Conservation (phyloP, 805 yeast genomes). For the Cyberlindnera galapagoensis region DNA sequence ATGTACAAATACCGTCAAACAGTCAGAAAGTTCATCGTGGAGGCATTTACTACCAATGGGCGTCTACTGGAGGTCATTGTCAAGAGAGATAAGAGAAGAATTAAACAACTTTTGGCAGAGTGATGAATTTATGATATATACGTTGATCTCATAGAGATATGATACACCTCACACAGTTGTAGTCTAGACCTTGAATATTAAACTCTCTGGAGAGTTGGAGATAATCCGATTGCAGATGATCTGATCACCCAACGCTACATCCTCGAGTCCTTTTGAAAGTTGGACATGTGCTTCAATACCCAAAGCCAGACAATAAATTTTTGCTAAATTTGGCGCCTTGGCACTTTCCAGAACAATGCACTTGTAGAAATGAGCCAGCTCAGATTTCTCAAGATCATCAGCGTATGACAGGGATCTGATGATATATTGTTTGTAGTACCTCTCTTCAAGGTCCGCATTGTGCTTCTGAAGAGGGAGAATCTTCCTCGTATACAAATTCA, state of each 20-base stretch:
- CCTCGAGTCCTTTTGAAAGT: conserved; percentile 3
- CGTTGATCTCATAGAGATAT: background rate
- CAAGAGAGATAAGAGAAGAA: conserved; percentile 35
- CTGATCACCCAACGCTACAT: conserved; percentile 12
- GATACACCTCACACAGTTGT: no score
- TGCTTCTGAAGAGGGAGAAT: conserved; percentile 7
- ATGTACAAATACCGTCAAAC: conserved; percentile 55
- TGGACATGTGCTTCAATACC: conserved; percentile 7
- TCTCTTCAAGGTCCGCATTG: background rate
- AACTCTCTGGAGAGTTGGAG: no score
- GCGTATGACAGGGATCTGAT: background rate
- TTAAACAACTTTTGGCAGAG: conserved; percentile 14
- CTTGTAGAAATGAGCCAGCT: conserved; percentile 8
- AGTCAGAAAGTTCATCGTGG: conserved; percentile 59
- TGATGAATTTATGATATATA: conserved; percentile 1
- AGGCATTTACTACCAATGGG: conserved; percentile 46
- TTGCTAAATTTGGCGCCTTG: conserved; percentile 2
- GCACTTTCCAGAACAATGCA: conserved; percentile 6
- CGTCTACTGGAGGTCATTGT: conserved; percentile 46
- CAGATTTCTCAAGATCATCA: conserved; percentile 1
- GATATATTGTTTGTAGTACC: conserved; percentile 1
- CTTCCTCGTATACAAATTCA: conserved; percentile 6
- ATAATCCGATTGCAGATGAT: conserved; percentile 11
- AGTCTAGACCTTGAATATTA: no score
- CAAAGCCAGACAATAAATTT: conserved; percentile 10